phyloP scores from a whole-genome alignment of 2,329 filamentous ascomycete species.

The Diaporthe sp. region DNA sequence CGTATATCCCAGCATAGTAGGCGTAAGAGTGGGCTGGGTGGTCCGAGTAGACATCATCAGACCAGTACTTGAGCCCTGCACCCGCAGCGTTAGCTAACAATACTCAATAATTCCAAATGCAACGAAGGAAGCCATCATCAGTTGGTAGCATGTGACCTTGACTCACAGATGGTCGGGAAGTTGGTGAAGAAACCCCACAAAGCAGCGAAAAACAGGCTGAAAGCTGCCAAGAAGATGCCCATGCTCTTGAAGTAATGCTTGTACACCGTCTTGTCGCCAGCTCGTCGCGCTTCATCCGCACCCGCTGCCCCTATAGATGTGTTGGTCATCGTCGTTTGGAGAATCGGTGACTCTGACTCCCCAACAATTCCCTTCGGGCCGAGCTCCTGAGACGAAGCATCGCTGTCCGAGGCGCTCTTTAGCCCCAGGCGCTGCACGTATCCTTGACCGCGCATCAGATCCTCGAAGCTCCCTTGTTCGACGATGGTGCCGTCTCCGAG shows the following conservation, averaged over 20 bases:
- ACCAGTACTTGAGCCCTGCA: slow-evolving; percentile 51
- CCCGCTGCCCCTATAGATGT: background rate
- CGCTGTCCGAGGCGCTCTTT: slow-evolving; percentile 43
- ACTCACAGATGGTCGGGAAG: slow-evolving; percentile 52
- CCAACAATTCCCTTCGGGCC: background rate
- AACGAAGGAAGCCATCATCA: too few relatives aligned
- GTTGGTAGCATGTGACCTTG: too few relatives aligned
- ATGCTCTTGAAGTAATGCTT: slow-evolving; percentile 52
- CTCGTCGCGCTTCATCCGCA: background rate
- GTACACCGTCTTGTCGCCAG: slow-evolving; percentile 48
- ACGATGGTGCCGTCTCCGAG: slow-evolving; percentile 56
- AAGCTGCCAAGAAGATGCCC: slow-evolving; percentile 22
- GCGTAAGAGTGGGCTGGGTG: slow-evolving; percentile 40
- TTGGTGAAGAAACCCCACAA: slow-evolving; percentile 48
- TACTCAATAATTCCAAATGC: too few relatives aligned
- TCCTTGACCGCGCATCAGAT: slow-evolving; percentile 53
- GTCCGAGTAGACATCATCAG: slow-evolving; percentile 40
- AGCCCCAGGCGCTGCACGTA: slow-evolving; percentile 56
- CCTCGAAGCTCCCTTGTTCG: slow-evolving; percentile 58
- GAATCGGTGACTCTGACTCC: slow-evolving; percentile 9
- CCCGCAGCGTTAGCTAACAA: background rate
- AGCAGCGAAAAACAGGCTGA: slow-evolving; percentile 43
- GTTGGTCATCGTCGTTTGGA: slow-evolving; percentile 31
- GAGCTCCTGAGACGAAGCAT: slow-evolving; percentile 29
- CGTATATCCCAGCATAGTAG: slow-evolving; percentile 47